These are phyloP conservation scores for Capsicum chinense DNA, from an alignment of 257 asterid species.

Conservation along the genomic window DNA sequence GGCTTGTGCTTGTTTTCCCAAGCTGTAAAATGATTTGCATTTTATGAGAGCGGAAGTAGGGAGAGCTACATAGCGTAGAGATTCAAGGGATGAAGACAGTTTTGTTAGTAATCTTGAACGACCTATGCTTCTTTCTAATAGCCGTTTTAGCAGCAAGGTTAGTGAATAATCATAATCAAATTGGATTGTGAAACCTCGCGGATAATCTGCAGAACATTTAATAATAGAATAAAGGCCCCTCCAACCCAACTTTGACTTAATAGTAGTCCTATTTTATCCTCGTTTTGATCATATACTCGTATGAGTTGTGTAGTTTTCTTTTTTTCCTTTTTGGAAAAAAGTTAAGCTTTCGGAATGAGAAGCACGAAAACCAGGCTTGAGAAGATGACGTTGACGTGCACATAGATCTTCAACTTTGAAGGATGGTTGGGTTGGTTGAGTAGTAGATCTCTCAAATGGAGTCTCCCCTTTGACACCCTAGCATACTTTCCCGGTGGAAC, in stretches of 20 bases:
- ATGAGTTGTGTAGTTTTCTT: no score
- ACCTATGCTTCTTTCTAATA: neutral
- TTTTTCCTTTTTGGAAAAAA: neutral
- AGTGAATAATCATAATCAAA: neutral
- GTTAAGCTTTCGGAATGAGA: neutral
- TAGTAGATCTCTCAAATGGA: no score
- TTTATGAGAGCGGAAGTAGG: neutral
- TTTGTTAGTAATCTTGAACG: neutral
- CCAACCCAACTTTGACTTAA: neutral
- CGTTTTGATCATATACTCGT: no score
- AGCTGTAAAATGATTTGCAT: neutral
- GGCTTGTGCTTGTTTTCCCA: slow-evolving; percentile 6
- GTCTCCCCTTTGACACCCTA: no score
- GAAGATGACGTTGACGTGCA: neutral
- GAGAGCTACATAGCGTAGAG: neutral
- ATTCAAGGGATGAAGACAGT: neutral
- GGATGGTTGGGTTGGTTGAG: no score
- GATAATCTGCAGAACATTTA: neutral
- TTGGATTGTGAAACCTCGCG: neutral
- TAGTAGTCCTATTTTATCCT: no score
- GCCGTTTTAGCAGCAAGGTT: neutral
- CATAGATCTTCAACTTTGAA: no score
- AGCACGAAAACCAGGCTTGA: neutral
- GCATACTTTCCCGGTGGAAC: no score
- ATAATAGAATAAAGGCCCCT: neutral